phyloP scores from a whole-genome alignment of 2,329 filamentous ascomycete genomes.

The Tothia fuscella region DNA sequence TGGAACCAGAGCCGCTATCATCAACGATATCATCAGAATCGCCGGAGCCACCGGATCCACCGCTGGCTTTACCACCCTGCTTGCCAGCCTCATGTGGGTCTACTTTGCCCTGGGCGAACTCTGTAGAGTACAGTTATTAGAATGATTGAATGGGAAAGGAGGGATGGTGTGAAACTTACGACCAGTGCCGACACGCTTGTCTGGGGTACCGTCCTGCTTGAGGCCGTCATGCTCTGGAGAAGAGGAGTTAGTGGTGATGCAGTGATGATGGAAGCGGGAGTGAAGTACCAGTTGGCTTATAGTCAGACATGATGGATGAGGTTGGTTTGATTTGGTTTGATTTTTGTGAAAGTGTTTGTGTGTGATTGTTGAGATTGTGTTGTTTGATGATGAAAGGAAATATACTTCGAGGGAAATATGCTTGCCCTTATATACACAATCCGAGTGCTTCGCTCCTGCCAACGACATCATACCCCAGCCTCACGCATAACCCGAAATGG shows the following conservation, averaged over 20 bases:
- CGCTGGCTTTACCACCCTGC: conserved; percentile 23
- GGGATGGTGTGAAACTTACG: conserved; percentile 9
- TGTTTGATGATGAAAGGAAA: conserved; percentile 2
- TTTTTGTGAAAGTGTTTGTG: conserved; percentile 1
- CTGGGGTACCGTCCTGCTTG: conserved; percentile 30
- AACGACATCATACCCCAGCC: too few species aligned
- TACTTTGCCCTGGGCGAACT: conserved; percentile 31
- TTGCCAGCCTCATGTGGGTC: conserved; percentile 30
- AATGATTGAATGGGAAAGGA: neutral
- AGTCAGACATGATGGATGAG: conserved; percentile 21
- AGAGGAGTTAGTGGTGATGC: neutral
- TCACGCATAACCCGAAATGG: too few species aligned
- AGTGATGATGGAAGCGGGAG: too few species aligned
- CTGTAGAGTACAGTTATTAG: conserved; percentile 11
- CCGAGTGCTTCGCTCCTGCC: too few species aligned
- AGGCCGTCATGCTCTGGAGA: conserved; percentile 29
- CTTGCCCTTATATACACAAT: too few species aligned
- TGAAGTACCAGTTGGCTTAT: conserved; percentile 23
- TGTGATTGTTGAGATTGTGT: neutral
- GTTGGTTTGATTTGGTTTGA: conserved; percentile 5
- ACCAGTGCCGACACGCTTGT: conserved; percentile 30
- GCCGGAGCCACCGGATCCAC: conserved; percentile 11
- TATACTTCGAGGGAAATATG: too few species aligned
- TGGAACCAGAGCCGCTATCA: conserved; percentile 11
- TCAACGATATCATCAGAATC: conserved; percentile 22